These are phyloP conservation scores for Peribolospora baueri DNA, from an alignment of 768 basidiomycete species.

Conservation along the genomic window DNA sequence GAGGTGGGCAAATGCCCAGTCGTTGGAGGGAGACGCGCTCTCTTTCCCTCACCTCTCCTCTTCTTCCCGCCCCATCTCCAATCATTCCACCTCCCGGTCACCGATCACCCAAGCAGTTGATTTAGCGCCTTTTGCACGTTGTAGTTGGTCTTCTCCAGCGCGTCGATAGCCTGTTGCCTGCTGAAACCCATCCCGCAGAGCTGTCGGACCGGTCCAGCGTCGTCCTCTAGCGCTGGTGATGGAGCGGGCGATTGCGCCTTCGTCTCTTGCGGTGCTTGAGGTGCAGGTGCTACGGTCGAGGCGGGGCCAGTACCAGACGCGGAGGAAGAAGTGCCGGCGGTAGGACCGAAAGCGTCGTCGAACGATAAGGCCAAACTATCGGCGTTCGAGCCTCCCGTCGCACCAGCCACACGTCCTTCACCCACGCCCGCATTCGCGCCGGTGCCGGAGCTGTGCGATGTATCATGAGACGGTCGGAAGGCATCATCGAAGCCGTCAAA, in stretches of 20 bases:
- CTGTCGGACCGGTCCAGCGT: conserved; percentile 51
- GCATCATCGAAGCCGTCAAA: conserved; percentile 21
- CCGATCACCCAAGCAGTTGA: conserved; percentile 30
- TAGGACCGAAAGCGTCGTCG: conserved; percentile 30
- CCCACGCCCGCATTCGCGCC: background rate
- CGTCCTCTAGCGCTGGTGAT: conserved; percentile 36
- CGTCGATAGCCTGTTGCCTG: conserved; percentile 50
- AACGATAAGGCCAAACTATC: conserved; percentile 20
- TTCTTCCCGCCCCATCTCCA: no score
- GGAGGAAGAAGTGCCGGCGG: conserved; percentile 20
- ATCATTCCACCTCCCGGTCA: no score
- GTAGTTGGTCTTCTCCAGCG: conserved; percentile 63
- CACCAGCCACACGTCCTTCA: no score
- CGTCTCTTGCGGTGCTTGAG: conserved; percentile 24
- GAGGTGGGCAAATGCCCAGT: no score
- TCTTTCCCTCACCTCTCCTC: no score
- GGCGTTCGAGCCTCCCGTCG: no score
- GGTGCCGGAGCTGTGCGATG: background rate
- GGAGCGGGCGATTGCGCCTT: conserved; percentile 22
- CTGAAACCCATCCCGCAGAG: conserved; percentile 78
- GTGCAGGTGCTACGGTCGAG: conserved; percentile 6
- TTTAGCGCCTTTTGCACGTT: conserved; percentile 58
- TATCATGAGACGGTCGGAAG: conserved; percentile 13
- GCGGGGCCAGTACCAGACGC: conserved; percentile 15
- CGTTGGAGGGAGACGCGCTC: no score